Percentiles rank a stretch among this genome's conserved stretches.
Conservation (phyloP, 768 basidiomycete genomes). For the Podaxis sp. region DNA sequence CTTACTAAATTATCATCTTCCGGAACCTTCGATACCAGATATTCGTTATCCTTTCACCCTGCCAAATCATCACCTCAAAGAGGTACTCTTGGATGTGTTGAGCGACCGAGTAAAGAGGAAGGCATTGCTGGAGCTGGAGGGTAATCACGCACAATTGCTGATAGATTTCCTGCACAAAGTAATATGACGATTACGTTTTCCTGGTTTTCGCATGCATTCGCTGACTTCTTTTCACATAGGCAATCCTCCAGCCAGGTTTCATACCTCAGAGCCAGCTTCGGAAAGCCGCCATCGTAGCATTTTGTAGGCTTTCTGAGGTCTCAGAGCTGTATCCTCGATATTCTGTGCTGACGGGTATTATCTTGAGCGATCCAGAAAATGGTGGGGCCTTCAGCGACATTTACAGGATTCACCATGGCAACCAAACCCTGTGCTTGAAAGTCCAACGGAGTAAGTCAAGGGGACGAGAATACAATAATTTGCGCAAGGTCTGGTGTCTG, state of each 20-base stretch:
- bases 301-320: background rate
- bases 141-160: background rate
- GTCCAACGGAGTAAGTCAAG: conserved; percentile 22
- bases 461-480: conserved; percentile 15
- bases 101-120: background rate
- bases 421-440: conserved; percentile 11
- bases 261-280: background rate
- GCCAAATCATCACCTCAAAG: background rate
- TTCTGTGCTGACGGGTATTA: background rate
- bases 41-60: background rate
- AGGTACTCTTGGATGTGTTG: background rate
- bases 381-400: background rate
- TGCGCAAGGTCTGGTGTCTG: conserved; percentile 22
- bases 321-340: background rate
- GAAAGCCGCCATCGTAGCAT: background rate
- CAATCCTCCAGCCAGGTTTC: background rate
- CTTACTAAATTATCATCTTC: background rate
- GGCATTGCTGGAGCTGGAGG: background rate
- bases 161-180: background rate
- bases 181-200: background rate
- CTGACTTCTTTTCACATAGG: background rate
- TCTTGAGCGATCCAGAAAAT: background rate
- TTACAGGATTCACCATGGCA: background rate
- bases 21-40: background rate
- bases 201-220: background rate